A percentile compares a stretch with the other conserved stretches of the same genome.
phyloP scores from a whole-genome alignment of 2,329 filamentous ascomycete genomes.

The Amylocarpus encephaloides region DNA sequence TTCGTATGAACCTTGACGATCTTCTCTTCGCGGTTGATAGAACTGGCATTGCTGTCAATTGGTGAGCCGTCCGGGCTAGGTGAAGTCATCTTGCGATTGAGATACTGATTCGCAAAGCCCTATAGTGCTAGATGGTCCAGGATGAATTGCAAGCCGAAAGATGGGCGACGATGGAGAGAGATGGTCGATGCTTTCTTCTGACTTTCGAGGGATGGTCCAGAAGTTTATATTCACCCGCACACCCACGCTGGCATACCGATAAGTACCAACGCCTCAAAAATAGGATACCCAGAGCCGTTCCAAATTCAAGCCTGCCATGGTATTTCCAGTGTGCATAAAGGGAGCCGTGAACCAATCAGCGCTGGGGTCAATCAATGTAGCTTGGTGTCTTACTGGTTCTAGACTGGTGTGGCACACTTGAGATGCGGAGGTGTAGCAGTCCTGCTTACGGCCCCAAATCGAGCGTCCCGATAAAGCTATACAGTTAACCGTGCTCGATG shows the following conservation, averaged over 20 bases:
- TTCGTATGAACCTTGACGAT: conserved; percentile 5
- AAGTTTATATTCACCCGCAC: not conserved
- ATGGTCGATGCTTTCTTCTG: not conserved
- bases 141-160: not conserved
- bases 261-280: not conserved
- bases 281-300: not conserved
- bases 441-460: not conserved
- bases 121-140: not conserved
- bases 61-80: not conserved
- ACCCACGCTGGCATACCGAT: not conserved
- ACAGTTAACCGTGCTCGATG: not conserved
- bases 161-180: not conserved
- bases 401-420: not conserved
- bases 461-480: conserved; percentile 1
- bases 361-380: not conserved
- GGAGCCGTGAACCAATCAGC: not conserved
- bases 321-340: not conserved
- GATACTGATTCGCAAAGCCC: not conserved
- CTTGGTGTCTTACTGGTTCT: not conserved
- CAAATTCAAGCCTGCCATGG: not conserved
- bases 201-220: not conserved
- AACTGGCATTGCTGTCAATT: conserved; percentile 1
- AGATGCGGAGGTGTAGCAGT: not conserved
- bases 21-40: conserved; percentile 7
- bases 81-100: not conserved